Percentiles rank a stretch among this genome's conserved stretches.
Conservation (phyloP, 2,329 filamentous ascomycete species). For the Colletotrichum siamense region DNA sequence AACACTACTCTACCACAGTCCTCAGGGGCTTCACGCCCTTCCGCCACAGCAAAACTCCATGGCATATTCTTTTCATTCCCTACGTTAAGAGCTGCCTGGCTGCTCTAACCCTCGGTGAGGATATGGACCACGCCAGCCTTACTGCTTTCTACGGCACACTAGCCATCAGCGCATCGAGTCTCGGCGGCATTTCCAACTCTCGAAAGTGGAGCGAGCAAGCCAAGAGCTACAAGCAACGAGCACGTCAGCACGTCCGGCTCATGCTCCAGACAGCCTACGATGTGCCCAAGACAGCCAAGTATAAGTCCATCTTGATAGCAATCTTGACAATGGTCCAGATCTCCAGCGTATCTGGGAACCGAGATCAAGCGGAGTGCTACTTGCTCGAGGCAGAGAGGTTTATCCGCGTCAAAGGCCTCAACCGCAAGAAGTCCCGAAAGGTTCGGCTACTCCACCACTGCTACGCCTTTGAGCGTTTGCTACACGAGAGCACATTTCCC, state of each 20-base stretch:
- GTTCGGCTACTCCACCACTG: conserved; percentile 46
- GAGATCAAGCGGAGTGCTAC: conserved; percentile 39
- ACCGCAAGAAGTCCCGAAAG: conserved; percentile 42
- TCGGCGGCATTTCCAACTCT: conserved; percentile 31
- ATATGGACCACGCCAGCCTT: conserved; percentile 37
- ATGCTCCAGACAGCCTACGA: conserved; percentile 36
- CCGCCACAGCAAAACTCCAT: conserved; percentile 42
- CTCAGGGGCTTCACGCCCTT: conserved; percentile 40
- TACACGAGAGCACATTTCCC: conserved; percentile 43
- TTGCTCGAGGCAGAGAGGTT: conserved; percentile 45
- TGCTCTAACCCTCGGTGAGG: conserved; percentile 38
- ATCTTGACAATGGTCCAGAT: conserved; percentile 44
- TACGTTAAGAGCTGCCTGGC: conserved; percentile 39
- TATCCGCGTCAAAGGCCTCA: conserved; percentile 40
- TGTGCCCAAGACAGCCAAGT: conserved; percentile 39
- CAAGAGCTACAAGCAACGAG: conserved; percentile 30
- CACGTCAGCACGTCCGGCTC: conserved; percentile 30
- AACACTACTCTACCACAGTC: conserved; percentile 40
- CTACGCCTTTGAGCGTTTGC: conserved; percentile 42
- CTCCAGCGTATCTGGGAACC: conserved; percentile 36
- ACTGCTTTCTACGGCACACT: conserved; percentile 41
- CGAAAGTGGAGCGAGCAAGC: conserved; percentile 35
- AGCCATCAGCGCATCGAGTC: conserved; percentile 42
- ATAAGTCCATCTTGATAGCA: conserved; percentile 45
- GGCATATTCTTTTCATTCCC: conserved; percentile 44